phyloP scores from a whole-genome alignment of 225 moss, liverwort and hornwort genomes.

The Physcomitrellopsis africana region DNA sequence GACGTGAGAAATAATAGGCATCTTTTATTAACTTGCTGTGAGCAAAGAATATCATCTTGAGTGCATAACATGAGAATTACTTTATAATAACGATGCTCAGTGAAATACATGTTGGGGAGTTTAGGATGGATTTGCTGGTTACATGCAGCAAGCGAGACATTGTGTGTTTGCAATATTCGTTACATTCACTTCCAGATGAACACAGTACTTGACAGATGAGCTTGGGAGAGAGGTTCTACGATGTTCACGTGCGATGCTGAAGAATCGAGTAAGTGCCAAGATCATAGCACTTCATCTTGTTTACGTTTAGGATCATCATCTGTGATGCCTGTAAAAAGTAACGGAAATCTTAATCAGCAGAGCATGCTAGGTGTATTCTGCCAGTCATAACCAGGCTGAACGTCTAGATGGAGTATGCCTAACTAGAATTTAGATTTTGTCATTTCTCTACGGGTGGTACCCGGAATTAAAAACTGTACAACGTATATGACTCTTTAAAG shows the following conservation, averaged over 20 bases:
- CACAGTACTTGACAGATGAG: too few relatives aligned
- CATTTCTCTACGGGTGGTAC: conserved; percentile 1
- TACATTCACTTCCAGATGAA: not conserved
- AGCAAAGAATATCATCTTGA: not conserved
- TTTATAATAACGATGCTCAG: not conserved
- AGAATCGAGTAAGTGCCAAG: too few relatives aligned
- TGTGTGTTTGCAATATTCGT: not conserved
- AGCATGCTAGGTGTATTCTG: too few relatives aligned
- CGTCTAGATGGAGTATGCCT: not conserved
- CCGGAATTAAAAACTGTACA: conserved; percentile 14
- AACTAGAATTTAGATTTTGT: not conserved
- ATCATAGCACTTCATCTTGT: too few relatives aligned
- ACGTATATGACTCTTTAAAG: not conserved
- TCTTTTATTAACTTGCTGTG: not conserved
- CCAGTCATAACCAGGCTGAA: not conserved
- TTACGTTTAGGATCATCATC: too few relatives aligned
- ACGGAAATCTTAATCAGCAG: too few relatives aligned
- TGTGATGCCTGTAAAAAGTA: too few relatives aligned
- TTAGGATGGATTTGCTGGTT: not conserved
- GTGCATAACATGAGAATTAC: not conserved
- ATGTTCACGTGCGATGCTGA: too few relatives aligned
- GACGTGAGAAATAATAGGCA: not conserved
- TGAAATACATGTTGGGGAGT: not conserved
- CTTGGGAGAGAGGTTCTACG: too few relatives aligned
- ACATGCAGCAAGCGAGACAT: not conserved